Percentiles rank a stretch among this genome's conserved stretches.
These are phyloP conservation scores for Tritrichomonas musculus DNA, from an alignment of 208 protist species.

Conservation along the genomic window DNA sequence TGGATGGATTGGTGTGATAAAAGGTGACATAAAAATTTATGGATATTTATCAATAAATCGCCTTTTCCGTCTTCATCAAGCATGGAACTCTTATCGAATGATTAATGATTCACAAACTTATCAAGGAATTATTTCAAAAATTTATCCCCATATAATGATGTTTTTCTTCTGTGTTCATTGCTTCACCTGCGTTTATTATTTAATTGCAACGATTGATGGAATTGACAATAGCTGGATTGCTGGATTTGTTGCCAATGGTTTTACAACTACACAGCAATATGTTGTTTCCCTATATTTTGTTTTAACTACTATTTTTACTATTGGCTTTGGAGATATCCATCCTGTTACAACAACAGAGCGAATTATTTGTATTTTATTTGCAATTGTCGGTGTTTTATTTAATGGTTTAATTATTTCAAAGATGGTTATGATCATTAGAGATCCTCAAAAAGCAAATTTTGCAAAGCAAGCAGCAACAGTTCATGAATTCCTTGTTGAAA, in stretches of 20 bases:
- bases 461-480: too few relatives aligned
- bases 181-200: background rate
- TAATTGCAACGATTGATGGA: background rate
- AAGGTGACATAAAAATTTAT: background rate
- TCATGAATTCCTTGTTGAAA: background rate
- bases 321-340: conserved; percentile 22
- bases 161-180: background rate
- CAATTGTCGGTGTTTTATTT: background rate
- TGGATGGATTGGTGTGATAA: background rate
- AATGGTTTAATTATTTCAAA: background rate
- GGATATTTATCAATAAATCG: background rate
- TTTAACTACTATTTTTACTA: background rate
- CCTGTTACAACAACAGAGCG: background rate
- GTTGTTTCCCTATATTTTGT: background rate
- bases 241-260: background rate
- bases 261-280: background rate
- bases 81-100: background rate
- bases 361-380: background rate
- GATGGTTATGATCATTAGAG: background rate
- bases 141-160: background rate
- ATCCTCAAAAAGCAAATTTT: background rate
- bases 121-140: background rate
- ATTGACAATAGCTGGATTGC: background rate
- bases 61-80: background rate
- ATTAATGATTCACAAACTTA: background rate